Conservation (phyloP, 129 eudicot genomes). For the Lactuca saligna region DNA sequence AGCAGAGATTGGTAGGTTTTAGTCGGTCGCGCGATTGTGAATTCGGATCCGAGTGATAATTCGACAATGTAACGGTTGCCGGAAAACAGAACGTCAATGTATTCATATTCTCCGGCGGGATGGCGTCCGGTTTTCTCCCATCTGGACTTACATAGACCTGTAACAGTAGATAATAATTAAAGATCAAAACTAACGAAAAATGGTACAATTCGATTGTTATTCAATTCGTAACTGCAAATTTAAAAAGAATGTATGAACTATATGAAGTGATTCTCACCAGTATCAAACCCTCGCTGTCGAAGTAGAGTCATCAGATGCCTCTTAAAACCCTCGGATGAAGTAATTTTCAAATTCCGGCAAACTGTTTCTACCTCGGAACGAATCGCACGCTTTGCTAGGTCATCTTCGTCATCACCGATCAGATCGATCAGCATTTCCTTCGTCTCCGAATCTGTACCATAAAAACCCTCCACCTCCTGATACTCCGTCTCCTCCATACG, state of each 20-base stretch:
- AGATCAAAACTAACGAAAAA: too few relatives aligned
- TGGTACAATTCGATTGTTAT: neutral
- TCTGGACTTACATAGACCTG: conserved; percentile 45
- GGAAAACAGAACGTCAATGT: conserved; percentile 43
- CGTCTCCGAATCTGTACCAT: conserved; percentile 20
- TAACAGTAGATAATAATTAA: too few relatives aligned
- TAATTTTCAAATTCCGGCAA: conserved; percentile 24
- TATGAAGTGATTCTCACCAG: conserved; percentile 26
- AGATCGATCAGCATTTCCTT: conserved; percentile 36
- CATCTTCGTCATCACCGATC: conserved; percentile 24
- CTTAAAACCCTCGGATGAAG: conserved; percentile 37
- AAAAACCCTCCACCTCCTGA: conserved; percentile 18
- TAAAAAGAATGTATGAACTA: neutral
- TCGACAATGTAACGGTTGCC: conserved; percentile 42
- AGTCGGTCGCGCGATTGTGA: conserved; percentile 45
- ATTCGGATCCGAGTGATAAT: conserved; percentile 29
- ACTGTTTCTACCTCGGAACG: conserved; percentile 21
- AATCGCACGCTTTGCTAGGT: conserved; percentile 16
- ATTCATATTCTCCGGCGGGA: conserved; percentile 48
- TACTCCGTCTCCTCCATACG: conserved; percentile 18
- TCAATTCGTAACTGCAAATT: too few relatives aligned
- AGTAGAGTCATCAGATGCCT: conserved; percentile 33
- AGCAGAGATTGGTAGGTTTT: conserved; percentile 34
- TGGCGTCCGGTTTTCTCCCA: conserved; percentile 44
- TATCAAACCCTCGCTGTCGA: conserved; percentile 44